phyloP scores from a whole-genome alignment of 1,284 basidiomycete species.

The Peniophora sp. region DNA sequence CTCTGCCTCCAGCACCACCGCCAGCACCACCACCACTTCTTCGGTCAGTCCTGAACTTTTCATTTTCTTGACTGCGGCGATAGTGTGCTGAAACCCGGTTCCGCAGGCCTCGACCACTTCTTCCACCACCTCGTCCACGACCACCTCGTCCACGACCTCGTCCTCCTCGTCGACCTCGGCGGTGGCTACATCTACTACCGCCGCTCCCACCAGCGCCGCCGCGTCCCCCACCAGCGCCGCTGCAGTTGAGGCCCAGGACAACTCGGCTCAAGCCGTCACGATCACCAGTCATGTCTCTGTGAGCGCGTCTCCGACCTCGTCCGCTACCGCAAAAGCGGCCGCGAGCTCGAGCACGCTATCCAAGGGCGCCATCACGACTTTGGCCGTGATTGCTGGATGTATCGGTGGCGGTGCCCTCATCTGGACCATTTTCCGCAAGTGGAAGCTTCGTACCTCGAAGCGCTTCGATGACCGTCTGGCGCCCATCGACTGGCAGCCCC shows the following conservation, averaged over 20 bases:
- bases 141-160: constrained; percentile 18
- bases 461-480: constrained; percentile 77
- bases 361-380: constrained; percentile 56
- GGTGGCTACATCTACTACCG: constrained; percentile 8
- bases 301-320: constrained; percentile 10
- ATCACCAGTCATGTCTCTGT: constrained; percentile 19
- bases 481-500: constrained; percentile 78
- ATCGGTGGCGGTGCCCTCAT: constrained; percentile 62
- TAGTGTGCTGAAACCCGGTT: constrained; percentile 2
- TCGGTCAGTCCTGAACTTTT: too few relatives aligned
- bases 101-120: constrained; percentile 8
- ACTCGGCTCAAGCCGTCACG: constrained; percentile 7
- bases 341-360: constrained; percentile 23
- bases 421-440: constrained; percentile 88
- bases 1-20: constrained; percentile 7
- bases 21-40: not conserved
- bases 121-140: constrained; percentile 13
- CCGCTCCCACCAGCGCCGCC: constrained; percentile 7
- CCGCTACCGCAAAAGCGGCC: constrained; percentile 14
- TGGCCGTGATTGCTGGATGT: constrained; percentile 65
- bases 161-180: constrained; percentile 12
- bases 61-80: too few relatives aligned
- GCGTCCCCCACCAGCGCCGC: constrained; percentile 8
- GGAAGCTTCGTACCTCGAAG: constrained; percentile 77
- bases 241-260: constrained; percentile 4